phyloP scores from a whole-genome alignment of 2,329 filamentous ascomycete genomes.

The Neonectria neomacrospora region DNA sequence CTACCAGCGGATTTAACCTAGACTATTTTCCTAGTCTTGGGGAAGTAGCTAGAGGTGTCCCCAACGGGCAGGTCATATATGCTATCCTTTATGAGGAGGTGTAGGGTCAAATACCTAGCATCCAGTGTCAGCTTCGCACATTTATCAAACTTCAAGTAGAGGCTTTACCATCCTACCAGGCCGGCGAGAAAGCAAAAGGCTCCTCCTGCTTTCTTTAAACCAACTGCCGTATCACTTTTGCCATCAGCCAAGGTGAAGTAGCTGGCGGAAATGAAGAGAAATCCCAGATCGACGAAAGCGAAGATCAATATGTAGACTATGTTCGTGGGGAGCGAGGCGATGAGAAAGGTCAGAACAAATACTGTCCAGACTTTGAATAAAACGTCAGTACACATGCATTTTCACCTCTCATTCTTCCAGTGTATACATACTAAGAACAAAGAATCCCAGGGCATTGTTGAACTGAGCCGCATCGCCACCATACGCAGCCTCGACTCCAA shows the following conservation, averaged over 20 bases:
- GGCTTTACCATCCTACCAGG: not conserved
- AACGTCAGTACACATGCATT: not conserved
- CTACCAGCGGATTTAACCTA: not conserved
- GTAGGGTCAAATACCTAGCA: not conserved
- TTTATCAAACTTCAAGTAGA: not conserved
- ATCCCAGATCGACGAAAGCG: not conserved
- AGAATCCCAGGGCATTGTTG: conserved; percentile 46
- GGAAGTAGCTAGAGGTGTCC: not conserved
- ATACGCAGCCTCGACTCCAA: conserved; percentile 42
- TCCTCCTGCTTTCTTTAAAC: not conserved
- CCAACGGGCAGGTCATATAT: not conserved
- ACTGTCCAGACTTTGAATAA: not conserved
- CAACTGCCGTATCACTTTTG: not conserved
- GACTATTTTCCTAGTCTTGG: not conserved
- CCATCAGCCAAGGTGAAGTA: not conserved
- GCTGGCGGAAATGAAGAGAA: not conserved
- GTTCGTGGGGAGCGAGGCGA: not conserved
- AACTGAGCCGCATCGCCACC: conserved; percentile 43
- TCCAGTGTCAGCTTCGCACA: not conserved
- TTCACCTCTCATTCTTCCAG: not conserved
- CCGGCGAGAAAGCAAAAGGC: not conserved
- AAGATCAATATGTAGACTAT: not conserved
- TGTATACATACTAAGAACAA: conserved; percentile 37
- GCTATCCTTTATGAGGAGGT: not conserved
- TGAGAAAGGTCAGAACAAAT: not conserved